These are phyloP conservation scores for Hanseniaspora pseudoguilliermondii DNA, from an alignment of 805 yeast genomes.

Conservation along the genomic window DNA sequence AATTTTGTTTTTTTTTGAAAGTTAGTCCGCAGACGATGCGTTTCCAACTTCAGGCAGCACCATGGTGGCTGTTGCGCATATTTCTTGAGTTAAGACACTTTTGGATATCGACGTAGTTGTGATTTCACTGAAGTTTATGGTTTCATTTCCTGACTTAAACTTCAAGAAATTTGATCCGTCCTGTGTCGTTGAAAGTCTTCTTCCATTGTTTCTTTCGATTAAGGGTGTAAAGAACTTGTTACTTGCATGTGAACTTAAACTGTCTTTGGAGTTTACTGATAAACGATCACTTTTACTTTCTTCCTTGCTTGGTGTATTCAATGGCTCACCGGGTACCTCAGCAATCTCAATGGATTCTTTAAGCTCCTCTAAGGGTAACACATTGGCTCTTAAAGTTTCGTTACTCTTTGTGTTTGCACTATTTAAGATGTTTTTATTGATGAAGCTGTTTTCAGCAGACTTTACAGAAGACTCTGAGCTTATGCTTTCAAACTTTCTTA, in stretches of 20 bases:
- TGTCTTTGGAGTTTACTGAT: background rate
- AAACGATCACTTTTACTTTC: background rate
- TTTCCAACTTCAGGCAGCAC: background rate
- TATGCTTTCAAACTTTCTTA: constrained; percentile 1
- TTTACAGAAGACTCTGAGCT: background rate
- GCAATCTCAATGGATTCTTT: background rate
- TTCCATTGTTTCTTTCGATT: background rate
- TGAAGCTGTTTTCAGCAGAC: background rate
- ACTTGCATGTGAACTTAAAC: background rate
- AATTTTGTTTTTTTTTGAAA: background rate
- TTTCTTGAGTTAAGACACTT: constrained; percentile 1
- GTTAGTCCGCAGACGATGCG: background rate
- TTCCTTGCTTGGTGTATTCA: background rate
- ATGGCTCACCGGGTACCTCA: background rate
- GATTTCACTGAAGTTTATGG: background rate
- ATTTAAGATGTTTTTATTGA: constrained; percentile 6
- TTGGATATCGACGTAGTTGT: background rate
- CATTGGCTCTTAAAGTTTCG: background rate
- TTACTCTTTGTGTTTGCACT: background rate
- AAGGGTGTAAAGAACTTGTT: background rate
- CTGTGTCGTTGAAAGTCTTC: background rate
- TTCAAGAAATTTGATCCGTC: background rate
- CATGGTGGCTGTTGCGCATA: constrained; percentile 3
- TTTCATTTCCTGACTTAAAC: background rate
- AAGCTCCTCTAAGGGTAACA: background rate